These are phyloP conservation scores for Cytauxzoon felis DNA, from an alignment of 169 alveolate species.

Conservation along the genomic window DNA sequence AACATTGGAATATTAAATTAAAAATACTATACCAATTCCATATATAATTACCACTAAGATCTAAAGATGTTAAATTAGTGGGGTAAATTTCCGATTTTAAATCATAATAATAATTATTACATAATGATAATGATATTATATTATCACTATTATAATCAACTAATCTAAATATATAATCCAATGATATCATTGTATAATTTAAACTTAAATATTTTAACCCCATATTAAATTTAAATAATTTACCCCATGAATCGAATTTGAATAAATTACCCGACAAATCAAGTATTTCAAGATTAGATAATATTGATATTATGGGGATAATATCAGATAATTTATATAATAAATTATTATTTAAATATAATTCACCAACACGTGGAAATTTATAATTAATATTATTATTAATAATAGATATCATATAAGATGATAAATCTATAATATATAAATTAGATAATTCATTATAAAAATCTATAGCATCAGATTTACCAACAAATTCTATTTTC, in stretches of 20 bases:
- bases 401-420: conserved; percentile 5
- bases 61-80: background rate
- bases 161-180: background rate
- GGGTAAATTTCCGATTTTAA: too few relatives aligned
- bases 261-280: conserved; percentile 30
- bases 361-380: conserved; percentile 33
- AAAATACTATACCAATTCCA: background rate
- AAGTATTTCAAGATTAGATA: conserved; percentile 7
- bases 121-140: background rate
- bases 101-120: background rate
- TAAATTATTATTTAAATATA: conserved; percentile 18
- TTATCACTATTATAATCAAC: too few relatives aligned
- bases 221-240: background rate
- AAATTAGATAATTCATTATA: conserved; percentile 25
- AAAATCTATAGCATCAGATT: conserved; percentile 19
- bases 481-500: conserved; percentile 49
- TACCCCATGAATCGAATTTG: background rate
- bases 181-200: conserved; percentile 6
- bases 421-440: conserved; percentile 15
- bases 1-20: background rate
- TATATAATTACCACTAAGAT: background rate
- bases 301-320: background rate
- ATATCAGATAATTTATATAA: conserved; percentile 16
- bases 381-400: conserved; percentile 9
- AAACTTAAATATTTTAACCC: conserved; percentile 1